Evolutionary conservation across 306 rosid species (phyloP).

Genomic region (Arachis stenosperma): DNA sequence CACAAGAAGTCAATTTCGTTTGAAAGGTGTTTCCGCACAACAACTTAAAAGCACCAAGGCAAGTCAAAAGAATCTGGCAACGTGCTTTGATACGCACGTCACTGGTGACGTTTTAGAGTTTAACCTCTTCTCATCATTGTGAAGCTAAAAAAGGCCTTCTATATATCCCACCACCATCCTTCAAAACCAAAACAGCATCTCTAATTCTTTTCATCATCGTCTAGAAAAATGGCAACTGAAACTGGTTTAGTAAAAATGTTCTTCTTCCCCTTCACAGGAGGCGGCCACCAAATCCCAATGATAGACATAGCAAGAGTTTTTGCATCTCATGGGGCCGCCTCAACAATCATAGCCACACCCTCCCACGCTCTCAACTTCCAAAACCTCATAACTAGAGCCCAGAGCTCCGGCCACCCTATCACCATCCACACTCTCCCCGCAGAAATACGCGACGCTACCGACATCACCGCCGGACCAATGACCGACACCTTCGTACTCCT

Average conservation of each 20-base stretch:
- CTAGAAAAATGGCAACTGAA: constrained; percentile 29
- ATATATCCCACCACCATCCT: background rate
- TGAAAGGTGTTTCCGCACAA: background rate
- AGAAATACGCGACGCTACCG: constrained; percentile 34
- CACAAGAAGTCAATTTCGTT: background rate
- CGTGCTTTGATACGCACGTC: constrained; percentile 1
- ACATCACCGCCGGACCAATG: constrained; percentile 47
- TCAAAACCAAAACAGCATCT: background rate
- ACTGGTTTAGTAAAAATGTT: constrained; percentile 27
- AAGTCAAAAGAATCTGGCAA: background rate
- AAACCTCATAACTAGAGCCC: constrained; percentile 55
- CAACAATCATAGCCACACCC: constrained; percentile 58
- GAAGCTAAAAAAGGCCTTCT: background rate
- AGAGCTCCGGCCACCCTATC: constrained; percentile 41
- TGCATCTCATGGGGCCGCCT: constrained; percentile 59
- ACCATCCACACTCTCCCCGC: constrained; percentile 42
- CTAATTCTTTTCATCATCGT: background rate
- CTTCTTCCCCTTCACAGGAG: constrained; percentile 55
- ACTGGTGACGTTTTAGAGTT: constrained; percentile 33
- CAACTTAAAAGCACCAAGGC: background rate
- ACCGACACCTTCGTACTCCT: constrained; percentile 53
- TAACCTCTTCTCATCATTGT: background rate
- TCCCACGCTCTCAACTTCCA: constrained; percentile 43
- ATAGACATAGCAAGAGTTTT: constrained; percentile 66
- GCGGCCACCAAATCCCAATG: constrained; percentile 77